Percentiles rank a stretch among this genome's conserved stretches.
These are phyloP conservation scores for Calocera viscosa DNA, from an alignment of 768 basidiomycete genomes.

Conservation along the genomic window DNA sequence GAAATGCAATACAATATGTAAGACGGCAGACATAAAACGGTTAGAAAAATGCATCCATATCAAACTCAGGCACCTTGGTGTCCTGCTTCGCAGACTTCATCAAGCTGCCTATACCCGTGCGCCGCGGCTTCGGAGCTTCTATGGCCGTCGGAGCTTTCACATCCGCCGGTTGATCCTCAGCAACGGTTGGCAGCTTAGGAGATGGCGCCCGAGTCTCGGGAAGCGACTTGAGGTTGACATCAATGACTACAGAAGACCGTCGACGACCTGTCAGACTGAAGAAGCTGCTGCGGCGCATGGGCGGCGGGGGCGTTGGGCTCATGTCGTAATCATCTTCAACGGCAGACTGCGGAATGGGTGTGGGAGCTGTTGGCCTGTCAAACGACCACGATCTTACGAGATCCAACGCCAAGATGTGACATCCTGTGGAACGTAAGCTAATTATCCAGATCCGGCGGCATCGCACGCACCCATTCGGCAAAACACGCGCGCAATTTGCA, in stretches of 20 bases:
- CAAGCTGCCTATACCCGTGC: conserved; percentile 65
- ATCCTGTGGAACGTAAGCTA: conserved; percentile 42
- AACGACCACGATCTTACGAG: conserved; percentile 88
- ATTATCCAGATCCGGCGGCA: not conserved
- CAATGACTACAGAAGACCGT: conserved; percentile 22
- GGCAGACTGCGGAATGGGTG: not conserved
- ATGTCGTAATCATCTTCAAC: conserved; percentile 8
- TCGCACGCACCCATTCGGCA: conserved; percentile 73
- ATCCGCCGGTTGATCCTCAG: conserved; percentile 2
- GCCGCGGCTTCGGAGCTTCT: conserved; percentile 20
- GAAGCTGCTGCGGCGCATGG: conserved; percentile 25
- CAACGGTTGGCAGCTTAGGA: conserved; percentile 10
- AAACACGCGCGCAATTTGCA: conserved; percentile 87
- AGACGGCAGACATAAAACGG: not conserved
- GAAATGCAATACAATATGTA: not conserved
- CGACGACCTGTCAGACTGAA: conserved; percentile 22
- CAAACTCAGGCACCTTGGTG: conserved; percentile 73
- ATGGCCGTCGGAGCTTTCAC: not conserved
- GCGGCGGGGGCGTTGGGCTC: conserved; percentile 15
- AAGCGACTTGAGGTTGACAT: conserved; percentile 7
- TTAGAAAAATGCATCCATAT: conserved; percentile 67
- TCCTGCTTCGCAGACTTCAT: conserved; percentile 89
- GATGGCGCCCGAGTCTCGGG: conserved; percentile 1
- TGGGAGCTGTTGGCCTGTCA: conserved; percentile 50
- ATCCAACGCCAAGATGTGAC: conserved; percentile 81